phyloP scores from a whole-genome alignment of 2,329 filamentous ascomycete genomes.

The Phyllosticta capitalensis region DNA sequence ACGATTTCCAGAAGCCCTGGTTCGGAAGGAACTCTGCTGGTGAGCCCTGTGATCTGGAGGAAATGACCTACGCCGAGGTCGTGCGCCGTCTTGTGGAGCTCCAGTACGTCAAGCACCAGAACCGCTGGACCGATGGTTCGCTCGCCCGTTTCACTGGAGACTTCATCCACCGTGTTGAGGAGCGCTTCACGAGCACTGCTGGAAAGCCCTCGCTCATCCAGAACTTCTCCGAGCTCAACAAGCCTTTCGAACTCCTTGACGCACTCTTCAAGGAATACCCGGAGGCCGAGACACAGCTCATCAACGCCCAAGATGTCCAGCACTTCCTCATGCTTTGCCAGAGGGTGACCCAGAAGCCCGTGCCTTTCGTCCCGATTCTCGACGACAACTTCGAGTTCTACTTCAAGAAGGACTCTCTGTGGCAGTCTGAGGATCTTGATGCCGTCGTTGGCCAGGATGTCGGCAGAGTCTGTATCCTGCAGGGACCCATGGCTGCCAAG shows the following conservation, averaged over 20 bases:
- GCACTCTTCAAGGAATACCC: conserved; percentile 75
- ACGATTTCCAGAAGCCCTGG: conserved; percentile 42
- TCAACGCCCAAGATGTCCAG: conserved; percentile 97
- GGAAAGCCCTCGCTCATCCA: conserved; percentile 77
- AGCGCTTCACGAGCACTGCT: conserved; percentile 71
- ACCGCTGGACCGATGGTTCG: conserved; percentile 48
- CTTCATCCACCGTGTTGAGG: conserved; percentile 93
- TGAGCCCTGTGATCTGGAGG: conserved; percentile 35
- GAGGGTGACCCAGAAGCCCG: conserved; percentile 86
- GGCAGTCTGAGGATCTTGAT: conserved; percentile 96
- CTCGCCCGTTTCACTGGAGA: conserved; percentile 78
- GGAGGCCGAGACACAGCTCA: conserved; percentile 79
- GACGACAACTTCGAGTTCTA: conserved; percentile 98
- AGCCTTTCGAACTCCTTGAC: conserved; percentile 70
- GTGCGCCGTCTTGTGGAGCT: conserved; percentile 37
- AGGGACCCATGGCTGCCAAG: conserved; percentile 85
- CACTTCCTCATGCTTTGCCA: conserved; percentile 92
- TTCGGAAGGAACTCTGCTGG: conserved; percentile 36
- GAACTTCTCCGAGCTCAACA: conserved; percentile 76
- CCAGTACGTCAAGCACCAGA: conserved; percentile 37
- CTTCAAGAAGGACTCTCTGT: conserved; percentile 99
- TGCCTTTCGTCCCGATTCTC: conserved; percentile 89
- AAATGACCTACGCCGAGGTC: conserved; percentile 41
- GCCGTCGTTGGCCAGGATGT: conserved; percentile 95
- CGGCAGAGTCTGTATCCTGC: conserved; percentile 88